Evolutionary conservation across 78 protist genomes (phyloP), one percentile per base, ranked within the genome.

Genomic region (Dictyostelium brefeldianum): DNA sequence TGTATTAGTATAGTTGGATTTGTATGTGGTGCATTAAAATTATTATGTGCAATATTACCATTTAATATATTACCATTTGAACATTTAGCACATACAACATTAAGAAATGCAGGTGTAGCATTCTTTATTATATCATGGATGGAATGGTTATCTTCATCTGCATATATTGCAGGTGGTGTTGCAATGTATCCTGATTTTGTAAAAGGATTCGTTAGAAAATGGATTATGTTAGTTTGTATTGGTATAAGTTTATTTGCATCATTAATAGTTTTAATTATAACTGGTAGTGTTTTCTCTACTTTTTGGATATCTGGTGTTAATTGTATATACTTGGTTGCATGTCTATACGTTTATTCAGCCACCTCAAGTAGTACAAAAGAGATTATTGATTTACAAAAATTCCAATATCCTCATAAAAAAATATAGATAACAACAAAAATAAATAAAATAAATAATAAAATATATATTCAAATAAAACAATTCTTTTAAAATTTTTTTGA

Each of bases 141-240:
- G 48, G 92, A 85, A 27, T 85, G 92, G 92, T 75, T 85, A 70
- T 85, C 92, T 9, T 74, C 83, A 5, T 43, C 79, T 4, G 75
- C 83, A 15, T 85, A 51, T 50, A 62, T 85, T 8, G 82, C 92
- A 0, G 92, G 83, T 29, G 92, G 79, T 12, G 48, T 85, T 62
- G 73, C 78, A 43, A 57, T 85, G 80, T 85, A 46, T 46, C 92
- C 92, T 0, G 67, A 69, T 27, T 48, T 85, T 15, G 83, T 85
- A 4, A 85, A 85, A 53, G 92, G 92, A 18, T 85, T 85, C 51
- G 64, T 85, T 18, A 73, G 51, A 48, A 73, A 54, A 59, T 85
- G 92, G 92, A 62, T 85, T 25, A 75, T 85, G 92, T 29, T 85
- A 25, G 81, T 65, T 17, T 69, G 83, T 12, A 46, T 62, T 7